Evolutionary conservation across 202 grass and related monocot genomes (phyloP).

Genomic region (Setaria italica): DNA sequence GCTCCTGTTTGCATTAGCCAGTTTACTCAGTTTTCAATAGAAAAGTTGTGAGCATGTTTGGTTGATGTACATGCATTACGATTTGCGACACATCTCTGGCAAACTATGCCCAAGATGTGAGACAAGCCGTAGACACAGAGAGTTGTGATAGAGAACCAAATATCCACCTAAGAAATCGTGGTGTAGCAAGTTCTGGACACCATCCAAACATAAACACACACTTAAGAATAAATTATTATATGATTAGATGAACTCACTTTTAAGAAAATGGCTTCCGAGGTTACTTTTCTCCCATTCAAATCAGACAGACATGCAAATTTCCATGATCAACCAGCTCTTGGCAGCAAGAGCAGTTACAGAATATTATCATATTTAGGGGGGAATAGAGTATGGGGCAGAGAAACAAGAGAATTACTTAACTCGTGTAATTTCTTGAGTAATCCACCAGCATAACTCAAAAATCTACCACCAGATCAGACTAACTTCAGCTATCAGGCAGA

Average conservation of each 20-base stretch:
- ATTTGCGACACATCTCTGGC: too few relatives aligned
- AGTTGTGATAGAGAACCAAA: neutral
- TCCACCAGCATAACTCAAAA: neutral
- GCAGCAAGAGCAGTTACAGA: neutral
- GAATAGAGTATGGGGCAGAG: neutral
- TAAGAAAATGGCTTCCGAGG: neutral
- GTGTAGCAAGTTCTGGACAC: neutral
- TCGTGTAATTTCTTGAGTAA: constrained; percentile 1
- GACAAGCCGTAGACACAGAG: too few relatives aligned
- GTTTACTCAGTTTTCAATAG: too few relatives aligned
- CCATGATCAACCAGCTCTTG: neutral
- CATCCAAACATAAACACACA: neutral
- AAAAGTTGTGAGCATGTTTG: too few relatives aligned
- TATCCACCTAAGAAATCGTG: neutral
- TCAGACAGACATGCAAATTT: neutral
- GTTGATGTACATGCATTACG: too few relatives aligned
- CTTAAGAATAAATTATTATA: neutral
- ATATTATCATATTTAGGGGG: neutral
- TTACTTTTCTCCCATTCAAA: neutral
- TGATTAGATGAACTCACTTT: neutral
- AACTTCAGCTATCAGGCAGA: constrained; percentile 20
- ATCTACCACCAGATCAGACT: neutral
- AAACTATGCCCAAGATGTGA: too few relatives aligned
- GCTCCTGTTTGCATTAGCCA: too few relatives aligned
- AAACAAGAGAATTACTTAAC: neutral